Conservation (phyloP, 73 alveolate species). For the Paramecium tetraurelia region DNA sequence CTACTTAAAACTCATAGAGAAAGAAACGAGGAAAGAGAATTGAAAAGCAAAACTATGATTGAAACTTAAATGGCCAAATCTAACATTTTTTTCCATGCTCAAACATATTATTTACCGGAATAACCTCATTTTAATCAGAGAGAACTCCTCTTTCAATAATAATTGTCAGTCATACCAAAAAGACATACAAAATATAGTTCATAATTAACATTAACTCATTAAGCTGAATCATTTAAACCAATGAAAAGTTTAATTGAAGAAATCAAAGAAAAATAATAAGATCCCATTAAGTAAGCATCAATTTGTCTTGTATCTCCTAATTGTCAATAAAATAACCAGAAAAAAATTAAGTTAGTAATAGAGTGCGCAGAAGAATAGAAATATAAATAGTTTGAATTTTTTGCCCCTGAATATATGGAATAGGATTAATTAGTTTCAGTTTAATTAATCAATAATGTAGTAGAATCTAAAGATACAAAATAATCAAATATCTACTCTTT, state of each 20-base stretch:
- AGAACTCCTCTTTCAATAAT: not conserved
- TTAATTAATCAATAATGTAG: not conserved
- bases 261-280: not conserved
- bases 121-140: not conserved
- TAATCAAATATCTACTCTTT: not conserved
- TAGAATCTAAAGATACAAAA: not conserved
- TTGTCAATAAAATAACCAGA: not conserved
- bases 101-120: not conserved
- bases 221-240: slow-evolving; percentile 18
- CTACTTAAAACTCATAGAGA: not conserved
- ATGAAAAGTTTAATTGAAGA: slow-evolving; percentile 32
- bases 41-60: not conserved
- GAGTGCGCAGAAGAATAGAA: not conserved
- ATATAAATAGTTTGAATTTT: not conserved
- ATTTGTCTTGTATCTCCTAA: not conserved
- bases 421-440: not conserved
- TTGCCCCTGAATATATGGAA: not conserved
- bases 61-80: not conserved
- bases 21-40: not conserved
- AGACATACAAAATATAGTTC: not conserved
- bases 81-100: not conserved
- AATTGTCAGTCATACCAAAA: not conserved
- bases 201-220: not conserved
- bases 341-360: not conserved
- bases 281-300: not conserved